A percentile compares a stretch with the other conserved stretches of the same genome.
Conservation (phyloP, 1,284 basidiomycete species). For the Hemileia vastatrix region DNA sequence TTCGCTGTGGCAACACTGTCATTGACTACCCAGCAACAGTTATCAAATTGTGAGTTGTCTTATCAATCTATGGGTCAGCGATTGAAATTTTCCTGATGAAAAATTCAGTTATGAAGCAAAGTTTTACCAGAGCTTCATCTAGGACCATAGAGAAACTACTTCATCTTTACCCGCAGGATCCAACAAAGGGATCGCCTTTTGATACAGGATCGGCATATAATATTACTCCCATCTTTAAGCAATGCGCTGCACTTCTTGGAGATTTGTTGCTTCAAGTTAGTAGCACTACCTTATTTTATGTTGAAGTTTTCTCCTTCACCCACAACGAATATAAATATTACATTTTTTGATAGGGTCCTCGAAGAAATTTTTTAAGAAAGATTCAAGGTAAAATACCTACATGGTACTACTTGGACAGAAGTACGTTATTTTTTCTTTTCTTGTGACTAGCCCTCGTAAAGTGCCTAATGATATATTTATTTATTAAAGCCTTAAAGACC, state of each 20-base stretch:
- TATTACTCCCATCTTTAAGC: conserved; percentile 17
- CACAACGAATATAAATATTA: no score
- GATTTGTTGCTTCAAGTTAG: conserved; percentile 19
- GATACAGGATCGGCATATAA: conserved; percentile 2
- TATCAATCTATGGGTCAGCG: no score
- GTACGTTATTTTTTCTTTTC: neutral
- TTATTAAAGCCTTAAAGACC: no score
- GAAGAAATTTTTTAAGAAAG: no score
- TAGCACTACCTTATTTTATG: no score
- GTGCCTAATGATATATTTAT: no score
- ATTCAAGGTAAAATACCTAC: no score
- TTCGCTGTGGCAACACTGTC: neutral
- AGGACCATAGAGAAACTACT: neutral
- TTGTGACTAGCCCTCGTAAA: neutral
- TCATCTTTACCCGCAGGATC: conserved; percentile 9
- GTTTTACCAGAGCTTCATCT: neutral
- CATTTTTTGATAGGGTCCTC: no score
- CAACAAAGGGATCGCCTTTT: conserved; percentile 15
- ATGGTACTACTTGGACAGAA: no score
- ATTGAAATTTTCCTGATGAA: no score
- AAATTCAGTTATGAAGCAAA: no score
- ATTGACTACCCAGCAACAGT: neutral
- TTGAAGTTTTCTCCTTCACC: no score
- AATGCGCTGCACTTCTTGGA: conserved; percentile 17
- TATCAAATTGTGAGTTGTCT: neutral